Conservation (phyloP, 2,329 filamentous ascomycete species). For the Orbilia ellipsospora region DNA sequence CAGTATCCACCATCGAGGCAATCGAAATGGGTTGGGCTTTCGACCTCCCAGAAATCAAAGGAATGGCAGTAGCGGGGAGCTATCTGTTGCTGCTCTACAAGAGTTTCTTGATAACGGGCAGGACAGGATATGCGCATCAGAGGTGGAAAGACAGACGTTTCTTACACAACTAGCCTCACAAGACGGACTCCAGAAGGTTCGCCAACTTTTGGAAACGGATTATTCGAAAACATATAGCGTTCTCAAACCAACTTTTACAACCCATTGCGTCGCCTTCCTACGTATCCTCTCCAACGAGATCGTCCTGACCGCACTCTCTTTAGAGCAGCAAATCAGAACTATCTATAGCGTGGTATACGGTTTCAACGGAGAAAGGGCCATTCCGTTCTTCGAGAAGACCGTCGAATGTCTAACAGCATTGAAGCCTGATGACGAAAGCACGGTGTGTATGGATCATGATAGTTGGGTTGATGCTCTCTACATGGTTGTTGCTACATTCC, state of each 20-base stretch:
- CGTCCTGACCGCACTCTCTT: slow-evolving; percentile 56
- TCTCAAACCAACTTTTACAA: slow-evolving; percentile 30
- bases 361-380: slow-evolving; percentile 56
- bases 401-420: slow-evolving; percentile 19
- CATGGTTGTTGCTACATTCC: slow-evolving; percentile 21
- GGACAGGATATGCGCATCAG: slow-evolving; percentile 22
- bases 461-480: slow-evolving; percentile 23
- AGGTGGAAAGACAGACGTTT: slow-evolving; percentile 30
- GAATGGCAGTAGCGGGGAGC: background rate
- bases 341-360: slow-evolving; percentile 60
- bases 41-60: background rate
- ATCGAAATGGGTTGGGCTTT: background rate
- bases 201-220: slow-evolving; percentile 36
- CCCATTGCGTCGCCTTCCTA: slow-evolving; percentile 58
- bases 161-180: slow-evolving; percentile 32
- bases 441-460: slow-evolving; percentile 13
- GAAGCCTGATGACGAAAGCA: slow-evolving; percentile 20
- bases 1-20: too few relatives aligned
- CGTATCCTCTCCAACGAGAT: slow-evolving; percentile 57
- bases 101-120: slow-evolving; percentile 39
- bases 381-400: slow-evolving; percentile 56
- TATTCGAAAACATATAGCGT: slow-evolving; percentile 39
- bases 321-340: slow-evolving; percentile 59
- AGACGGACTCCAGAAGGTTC: slow-evolving; percentile 28
- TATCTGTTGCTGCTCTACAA: slow-evolving; percentile 32